These are phyloP conservation scores for Vaccinium corymbosum DNA, from an alignment of 148 eudicot species.

Conservation along the genomic window DNA sequence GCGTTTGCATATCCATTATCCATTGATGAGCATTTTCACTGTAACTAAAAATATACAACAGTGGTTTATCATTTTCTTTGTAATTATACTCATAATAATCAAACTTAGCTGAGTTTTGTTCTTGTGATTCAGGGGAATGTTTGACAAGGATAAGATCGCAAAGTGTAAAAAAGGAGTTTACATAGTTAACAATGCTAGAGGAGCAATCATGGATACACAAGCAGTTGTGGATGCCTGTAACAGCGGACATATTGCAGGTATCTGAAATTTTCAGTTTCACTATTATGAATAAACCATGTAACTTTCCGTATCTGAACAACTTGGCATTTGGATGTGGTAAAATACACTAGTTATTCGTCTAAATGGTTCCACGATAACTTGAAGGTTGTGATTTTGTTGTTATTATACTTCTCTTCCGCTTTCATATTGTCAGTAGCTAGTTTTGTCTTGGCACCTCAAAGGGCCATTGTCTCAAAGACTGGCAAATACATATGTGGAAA, in stretches of 20 bases:
- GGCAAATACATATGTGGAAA: neutral
- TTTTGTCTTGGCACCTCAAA: neutral
- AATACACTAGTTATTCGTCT: neutral
- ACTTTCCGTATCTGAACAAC: neutral
- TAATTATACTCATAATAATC: neutral
- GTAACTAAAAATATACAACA: neutral
- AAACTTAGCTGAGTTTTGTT: neutral
- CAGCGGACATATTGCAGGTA: slow-evolving; percentile 91
- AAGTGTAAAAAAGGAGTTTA: slow-evolving; percentile 91
- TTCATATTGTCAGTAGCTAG: neutral
- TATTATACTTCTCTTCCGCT: neutral
- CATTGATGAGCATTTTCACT: neutral
- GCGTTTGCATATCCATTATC: neutral
- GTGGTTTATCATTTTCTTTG: neutral
- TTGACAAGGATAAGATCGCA: slow-evolving; percentile 72
- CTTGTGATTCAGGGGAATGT: slow-evolving; percentile 71
- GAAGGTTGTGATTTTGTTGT: neutral
- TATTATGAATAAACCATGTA: neutral
- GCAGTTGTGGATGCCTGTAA: slow-evolving; percentile 89
- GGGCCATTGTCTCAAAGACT: neutral
- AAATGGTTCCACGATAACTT: no score
- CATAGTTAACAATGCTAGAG: slow-evolving; percentile 94
- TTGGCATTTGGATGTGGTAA: neutral
- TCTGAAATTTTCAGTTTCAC: neutral
- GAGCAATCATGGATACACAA: slow-evolving; percentile 97